Evolutionary conservation across 1,139 yeast species (phyloP).

Genomic region (Fermentozyma sake): DNA sequence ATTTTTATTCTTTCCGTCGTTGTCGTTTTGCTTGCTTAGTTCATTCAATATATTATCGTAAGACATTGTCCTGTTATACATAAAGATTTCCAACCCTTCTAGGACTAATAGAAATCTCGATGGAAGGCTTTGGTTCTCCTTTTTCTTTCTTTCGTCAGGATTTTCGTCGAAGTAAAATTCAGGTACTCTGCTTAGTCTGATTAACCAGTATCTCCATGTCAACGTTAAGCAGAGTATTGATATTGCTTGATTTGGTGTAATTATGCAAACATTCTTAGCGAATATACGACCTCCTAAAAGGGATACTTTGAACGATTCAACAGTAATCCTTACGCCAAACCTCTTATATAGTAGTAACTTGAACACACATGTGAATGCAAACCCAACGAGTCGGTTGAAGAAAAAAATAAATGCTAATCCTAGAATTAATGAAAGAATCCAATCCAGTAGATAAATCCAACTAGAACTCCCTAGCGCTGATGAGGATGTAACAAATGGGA

Average conservation of each 20-base stretch:
- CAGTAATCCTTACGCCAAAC: constrained; percentile 50
- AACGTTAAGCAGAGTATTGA: constrained; percentile 66
- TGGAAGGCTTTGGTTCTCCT: constrained; percentile 38
- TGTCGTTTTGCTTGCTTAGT: constrained; percentile 19
- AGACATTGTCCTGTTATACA: constrained; percentile 74
- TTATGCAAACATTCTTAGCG: constrained; percentile 68
- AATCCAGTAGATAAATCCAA: constrained; percentile 82
- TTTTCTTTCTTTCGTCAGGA: constrained; percentile 18
- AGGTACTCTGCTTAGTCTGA: constrained; percentile 47
- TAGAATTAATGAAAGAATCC: constrained; percentile 66
- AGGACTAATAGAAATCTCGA: constrained; percentile 55
- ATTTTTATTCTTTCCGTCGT: constrained; percentile 1
- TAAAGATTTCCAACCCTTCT: constrained; percentile 77
- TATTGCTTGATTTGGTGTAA: constrained; percentile 67
- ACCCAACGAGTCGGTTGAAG: constrained; percentile 72
- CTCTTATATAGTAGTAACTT: constrained; percentile 62
- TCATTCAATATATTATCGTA: constrained; percentile 61
- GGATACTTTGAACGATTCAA: constrained; percentile 73
- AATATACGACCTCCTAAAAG: constrained; percentile 78
- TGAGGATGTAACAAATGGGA: constrained; percentile 1
- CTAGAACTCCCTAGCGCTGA: constrained; percentile 37
- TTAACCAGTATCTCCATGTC: constrained; percentile 89
- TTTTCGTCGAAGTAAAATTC: constrained; percentile 27
- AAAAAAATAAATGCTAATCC: constrained; percentile 67
- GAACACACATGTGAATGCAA: constrained; percentile 45